Conservation (phyloP, 805 yeast genomes). For the Candida krabiensis region DNA sequence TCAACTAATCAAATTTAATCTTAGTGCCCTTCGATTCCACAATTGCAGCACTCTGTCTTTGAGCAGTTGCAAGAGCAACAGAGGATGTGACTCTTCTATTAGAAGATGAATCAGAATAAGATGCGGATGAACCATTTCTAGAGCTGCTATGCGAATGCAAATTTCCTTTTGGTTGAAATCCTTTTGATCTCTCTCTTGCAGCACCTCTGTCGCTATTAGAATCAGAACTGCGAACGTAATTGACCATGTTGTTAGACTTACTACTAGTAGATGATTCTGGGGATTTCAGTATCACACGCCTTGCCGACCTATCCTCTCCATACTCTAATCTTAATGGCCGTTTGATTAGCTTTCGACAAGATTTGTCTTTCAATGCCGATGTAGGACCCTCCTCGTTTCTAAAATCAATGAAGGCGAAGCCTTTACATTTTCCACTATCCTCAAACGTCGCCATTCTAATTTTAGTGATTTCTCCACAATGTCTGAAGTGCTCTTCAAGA, state of each 20-base stretch:
- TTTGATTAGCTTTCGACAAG: slow-evolving; percentile 64
- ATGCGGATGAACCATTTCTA: neutral
- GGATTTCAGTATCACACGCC: slow-evolving; percentile 25
- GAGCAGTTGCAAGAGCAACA: slow-evolving; percentile 83
- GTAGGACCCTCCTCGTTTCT: slow-evolving; percentile 79
- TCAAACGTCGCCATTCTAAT: slow-evolving; percentile 98
- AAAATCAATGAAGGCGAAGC: slow-evolving; percentile 92
- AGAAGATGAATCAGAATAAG: slow-evolving; percentile 15
- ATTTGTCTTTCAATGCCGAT: slow-evolving; percentile 71
- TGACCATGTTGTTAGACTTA: slow-evolving; percentile 1
- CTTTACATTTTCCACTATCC: slow-evolving; percentile 95
- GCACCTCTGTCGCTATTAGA: slow-evolving; percentile 8
- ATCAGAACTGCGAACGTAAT: neutral
- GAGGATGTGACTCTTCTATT: slow-evolving; percentile 69
- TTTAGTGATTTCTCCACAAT: slow-evolving; percentile 82
- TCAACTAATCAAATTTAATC: slow-evolving; percentile 56
- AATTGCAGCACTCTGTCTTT: slow-evolving; percentile 84
- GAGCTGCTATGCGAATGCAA: slow-evolving; percentile 7
- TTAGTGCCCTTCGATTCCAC: slow-evolving; percentile 91
- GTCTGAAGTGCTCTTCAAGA: slow-evolving; percentile 79
- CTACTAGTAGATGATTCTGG: slow-evolving; percentile 3
- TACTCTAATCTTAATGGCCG: slow-evolving; percentile 82
- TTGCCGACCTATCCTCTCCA: slow-evolving; percentile 85
- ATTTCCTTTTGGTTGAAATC: slow-evolving; percentile 24
- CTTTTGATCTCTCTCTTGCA: slow-evolving; percentile 22